phyloP scores from a whole-genome alignment of 495 filamentous ascomycete species.

The Cladorrhinum samala region DNA sequence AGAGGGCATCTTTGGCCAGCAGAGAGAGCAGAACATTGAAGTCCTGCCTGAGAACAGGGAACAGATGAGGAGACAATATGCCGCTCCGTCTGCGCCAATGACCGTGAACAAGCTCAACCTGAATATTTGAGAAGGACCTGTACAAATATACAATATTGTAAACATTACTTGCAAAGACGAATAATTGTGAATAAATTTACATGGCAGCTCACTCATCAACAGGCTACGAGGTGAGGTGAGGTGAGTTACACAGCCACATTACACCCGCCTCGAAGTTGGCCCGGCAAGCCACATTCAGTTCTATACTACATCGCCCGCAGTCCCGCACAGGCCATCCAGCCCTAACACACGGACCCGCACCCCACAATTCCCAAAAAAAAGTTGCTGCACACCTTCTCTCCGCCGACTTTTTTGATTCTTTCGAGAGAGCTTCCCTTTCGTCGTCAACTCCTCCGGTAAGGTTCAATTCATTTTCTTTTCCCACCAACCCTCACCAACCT shows the following conservation, averaged over 20 bases:
- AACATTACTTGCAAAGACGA: too few relatives aligned
- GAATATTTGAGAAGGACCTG: not conserved
- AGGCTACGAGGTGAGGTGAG: too few relatives aligned
- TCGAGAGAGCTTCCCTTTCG: not conserved
- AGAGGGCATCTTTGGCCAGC: constrained; percentile 20
- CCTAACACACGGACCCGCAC: not conserved
- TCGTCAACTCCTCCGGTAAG: constrained; percentile 3
- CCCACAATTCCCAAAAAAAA: constrained; percentile 3
- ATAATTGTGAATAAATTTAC: too few relatives aligned
- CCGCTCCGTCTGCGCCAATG: not conserved
- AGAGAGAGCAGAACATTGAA: constrained; percentile 4
- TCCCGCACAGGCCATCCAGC: not conserved
- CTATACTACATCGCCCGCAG: not conserved
- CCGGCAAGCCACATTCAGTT: not conserved
- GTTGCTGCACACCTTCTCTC: not conserved
- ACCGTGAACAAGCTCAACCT: not conserved
- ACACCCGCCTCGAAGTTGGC: not conserved
- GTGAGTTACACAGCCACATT: not conserved
- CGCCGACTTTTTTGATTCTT: not conserved
- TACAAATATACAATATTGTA: not conserved
- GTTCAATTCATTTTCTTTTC: not conserved
- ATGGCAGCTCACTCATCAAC: too few relatives aligned
- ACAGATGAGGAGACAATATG: not conserved
- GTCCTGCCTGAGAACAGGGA: too few relatives aligned
- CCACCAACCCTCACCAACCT: constrained; percentile 9